Conservation (phyloP, 441 rosid genomes). For the Adansonia madagascariensis region DNA sequence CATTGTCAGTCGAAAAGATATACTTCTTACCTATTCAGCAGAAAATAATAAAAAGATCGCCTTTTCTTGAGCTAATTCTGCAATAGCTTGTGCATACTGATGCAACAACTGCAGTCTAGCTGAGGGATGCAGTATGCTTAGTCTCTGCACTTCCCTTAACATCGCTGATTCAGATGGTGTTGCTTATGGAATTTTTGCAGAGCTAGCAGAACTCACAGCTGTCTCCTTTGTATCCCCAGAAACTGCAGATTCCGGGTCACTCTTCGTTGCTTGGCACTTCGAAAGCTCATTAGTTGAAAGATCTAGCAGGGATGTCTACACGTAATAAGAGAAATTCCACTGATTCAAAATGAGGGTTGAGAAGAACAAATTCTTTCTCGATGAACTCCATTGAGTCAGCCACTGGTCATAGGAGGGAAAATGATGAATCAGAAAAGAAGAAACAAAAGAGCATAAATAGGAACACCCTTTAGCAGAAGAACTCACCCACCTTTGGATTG, state of each 20-base stretch:
- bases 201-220: constrained; percentile 24
- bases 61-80: constrained; percentile 66
- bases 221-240: constrained; percentile 40
- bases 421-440: constrained; percentile 22
- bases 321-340: constrained; percentile 56
- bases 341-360: constrained; percentile 56
- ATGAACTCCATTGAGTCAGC: constrained; percentile 70
- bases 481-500: constrained; percentile 61
- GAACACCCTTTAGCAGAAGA: constrained; percentile 19
- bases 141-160: constrained; percentile 55
- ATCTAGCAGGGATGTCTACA: constrained; percentile 62
- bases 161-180: constrained; percentile 41
- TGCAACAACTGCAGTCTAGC: constrained; percentile 57
- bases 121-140: constrained; percentile 56
- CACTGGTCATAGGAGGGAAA: constrained; percentile 40
- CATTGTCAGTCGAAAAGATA: constrained; percentile 2
- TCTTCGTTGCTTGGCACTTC: constrained; percentile 40
- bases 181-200: constrained; percentile 36
- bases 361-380: constrained; percentile 80
- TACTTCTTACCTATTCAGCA: not conserved
- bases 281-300: constrained; percentile 36
- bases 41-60: constrained; percentile 28
- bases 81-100: constrained; percentile 55
- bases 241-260: constrained; percentile 39
- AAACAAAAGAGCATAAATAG: constrained; percentile 9